phyloP scores from a whole-genome alignment of 768 basidiomycete species.

The Cyclocybe aegerita region DNA sequence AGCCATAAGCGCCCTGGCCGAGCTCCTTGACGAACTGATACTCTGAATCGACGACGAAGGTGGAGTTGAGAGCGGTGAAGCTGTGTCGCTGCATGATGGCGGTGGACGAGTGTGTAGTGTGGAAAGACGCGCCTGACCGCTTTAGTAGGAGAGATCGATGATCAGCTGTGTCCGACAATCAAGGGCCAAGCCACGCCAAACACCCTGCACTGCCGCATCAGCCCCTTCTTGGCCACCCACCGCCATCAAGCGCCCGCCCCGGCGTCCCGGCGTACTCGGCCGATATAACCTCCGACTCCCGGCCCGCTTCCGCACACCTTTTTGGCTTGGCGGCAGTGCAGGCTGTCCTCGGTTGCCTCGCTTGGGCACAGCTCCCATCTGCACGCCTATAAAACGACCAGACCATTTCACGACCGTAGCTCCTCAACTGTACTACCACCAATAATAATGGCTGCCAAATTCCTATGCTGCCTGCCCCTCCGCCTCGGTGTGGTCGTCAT shows the following conservation, averaged over 20 bases:
- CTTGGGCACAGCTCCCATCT: no score
- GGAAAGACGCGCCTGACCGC: slow-evolving; percentile 9
- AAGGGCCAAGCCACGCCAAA: slow-evolving; percentile 20
- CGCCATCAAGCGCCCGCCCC: not conserved
- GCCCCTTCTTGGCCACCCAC: not conserved
- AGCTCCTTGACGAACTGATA: slow-evolving; percentile 97
- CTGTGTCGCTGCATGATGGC: slow-evolving; percentile 67
- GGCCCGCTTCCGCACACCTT: no score
- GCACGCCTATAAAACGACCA: no score
- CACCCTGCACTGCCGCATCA: slow-evolving; percentile 15
- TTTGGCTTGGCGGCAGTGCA: no score
- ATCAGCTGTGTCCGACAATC: slow-evolving; percentile 12
- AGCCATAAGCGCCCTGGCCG: slow-evolving; percentile 94
- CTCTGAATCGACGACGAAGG: slow-evolving; percentile 83
- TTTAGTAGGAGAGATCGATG: slow-evolving; percentile 14
- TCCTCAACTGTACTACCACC: slow-evolving; percentile 4
- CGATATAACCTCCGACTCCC: not conserved
- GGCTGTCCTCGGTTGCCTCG: no score
- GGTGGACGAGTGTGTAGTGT: slow-evolving; percentile 10
- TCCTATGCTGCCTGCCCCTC: slow-evolving; percentile 43
- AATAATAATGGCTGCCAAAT: slow-evolving; percentile 35
- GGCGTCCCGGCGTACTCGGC: no score
- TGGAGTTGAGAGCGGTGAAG: slow-evolving; percentile 83
- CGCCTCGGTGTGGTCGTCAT: slow-evolving; percentile 41
- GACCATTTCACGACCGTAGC: not conserved